Percentiles rank a stretch among this genome's conserved stretches.
Conservation (phyloP, 1,284 basidiomycete species). For the Gymnopus androsaceus region DNA sequence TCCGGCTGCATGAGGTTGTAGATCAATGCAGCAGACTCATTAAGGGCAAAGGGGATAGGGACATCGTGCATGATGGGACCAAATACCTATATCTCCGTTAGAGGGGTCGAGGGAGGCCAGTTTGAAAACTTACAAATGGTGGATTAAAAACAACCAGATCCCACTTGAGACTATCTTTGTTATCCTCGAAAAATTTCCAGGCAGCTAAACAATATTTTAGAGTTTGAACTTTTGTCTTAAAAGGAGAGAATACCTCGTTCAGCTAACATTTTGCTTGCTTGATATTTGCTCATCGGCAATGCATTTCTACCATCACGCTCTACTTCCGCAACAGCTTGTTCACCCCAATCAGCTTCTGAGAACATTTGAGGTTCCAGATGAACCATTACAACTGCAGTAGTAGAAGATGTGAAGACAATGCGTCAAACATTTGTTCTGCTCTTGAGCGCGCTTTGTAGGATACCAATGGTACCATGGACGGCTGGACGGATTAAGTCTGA, state of each 20-base stretch:
- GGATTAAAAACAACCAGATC: conserved; percentile 61
- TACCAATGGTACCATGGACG: conserved; percentile 59
- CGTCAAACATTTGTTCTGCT: conserved; percentile 59
- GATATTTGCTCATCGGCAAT: conserved; percentile 46
- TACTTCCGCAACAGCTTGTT: conserved; percentile 52
- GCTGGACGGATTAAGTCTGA: conserved; percentile 63
- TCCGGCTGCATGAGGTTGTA: conserved; percentile 31
- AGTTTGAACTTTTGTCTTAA: too few species aligned
- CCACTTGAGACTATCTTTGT: conserved; percentile 51
- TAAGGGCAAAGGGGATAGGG: conserved; percentile 44
- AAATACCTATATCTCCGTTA: neutral
- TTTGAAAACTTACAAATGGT: conserved; percentile 42
- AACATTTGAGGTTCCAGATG: conserved; percentile 28
- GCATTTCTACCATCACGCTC: conserved; percentile 55
- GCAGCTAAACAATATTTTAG: conserved; percentile 1
- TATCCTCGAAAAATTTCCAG: conserved; percentile 59
- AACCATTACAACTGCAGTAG: conserved; percentile 24
- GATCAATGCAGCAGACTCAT: conserved; percentile 44
- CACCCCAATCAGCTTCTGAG: conserved; percentile 67
- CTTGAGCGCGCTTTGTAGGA: conserved; percentile 56
- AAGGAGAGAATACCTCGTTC: conserved; percentile 37
- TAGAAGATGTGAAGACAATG: conserved; percentile 61
- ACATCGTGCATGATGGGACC: conserved; percentile 55
- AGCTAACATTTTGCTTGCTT: conserved; percentile 68
- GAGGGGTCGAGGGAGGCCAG: neutral